Conservation (phyloP, 2,329 filamentous ascomycete species). For the Colletotrichum sp. region DNA sequence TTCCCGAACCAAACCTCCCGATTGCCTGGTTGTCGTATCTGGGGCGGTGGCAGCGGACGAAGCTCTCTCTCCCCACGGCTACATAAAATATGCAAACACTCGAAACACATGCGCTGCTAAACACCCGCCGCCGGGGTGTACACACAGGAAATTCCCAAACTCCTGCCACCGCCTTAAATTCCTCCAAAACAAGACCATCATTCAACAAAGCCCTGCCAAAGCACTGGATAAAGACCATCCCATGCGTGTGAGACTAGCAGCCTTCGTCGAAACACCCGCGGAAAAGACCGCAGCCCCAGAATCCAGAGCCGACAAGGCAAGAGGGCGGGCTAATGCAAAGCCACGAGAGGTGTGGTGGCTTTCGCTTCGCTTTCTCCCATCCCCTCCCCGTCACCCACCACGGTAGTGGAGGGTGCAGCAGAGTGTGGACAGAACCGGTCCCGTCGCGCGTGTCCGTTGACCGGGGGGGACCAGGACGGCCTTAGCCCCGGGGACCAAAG, state of each 20-base stretch:
- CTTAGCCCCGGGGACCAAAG: background rate
- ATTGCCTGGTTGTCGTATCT: background rate
- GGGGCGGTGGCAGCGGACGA: background rate
- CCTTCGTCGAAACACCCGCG: background rate
- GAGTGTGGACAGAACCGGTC: constrained; percentile 24
- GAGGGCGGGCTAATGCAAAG: background rate
- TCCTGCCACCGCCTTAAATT: background rate
- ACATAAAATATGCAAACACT: background rate
- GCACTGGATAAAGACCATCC: background rate
- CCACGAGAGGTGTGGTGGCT: background rate
- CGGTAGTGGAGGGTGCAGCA: background rate
- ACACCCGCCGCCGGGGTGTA: background rate
- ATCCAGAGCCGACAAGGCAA: background rate
- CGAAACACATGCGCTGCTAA: background rate
- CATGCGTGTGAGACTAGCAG: background rate
- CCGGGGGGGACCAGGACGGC: background rate
- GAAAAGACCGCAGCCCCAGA: background rate
- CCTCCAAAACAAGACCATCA: background rate
- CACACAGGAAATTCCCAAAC: background rate
- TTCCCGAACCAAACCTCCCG: background rate
- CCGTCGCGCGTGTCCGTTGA: background rate
- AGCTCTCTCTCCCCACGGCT: background rate
- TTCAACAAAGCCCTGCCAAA: background rate
- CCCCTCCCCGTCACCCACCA: background rate
- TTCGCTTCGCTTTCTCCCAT: background rate